phyloP scores from a whole-genome alignment of 73 alveolate species.

The Tetrahymena thermophila region DNA sequence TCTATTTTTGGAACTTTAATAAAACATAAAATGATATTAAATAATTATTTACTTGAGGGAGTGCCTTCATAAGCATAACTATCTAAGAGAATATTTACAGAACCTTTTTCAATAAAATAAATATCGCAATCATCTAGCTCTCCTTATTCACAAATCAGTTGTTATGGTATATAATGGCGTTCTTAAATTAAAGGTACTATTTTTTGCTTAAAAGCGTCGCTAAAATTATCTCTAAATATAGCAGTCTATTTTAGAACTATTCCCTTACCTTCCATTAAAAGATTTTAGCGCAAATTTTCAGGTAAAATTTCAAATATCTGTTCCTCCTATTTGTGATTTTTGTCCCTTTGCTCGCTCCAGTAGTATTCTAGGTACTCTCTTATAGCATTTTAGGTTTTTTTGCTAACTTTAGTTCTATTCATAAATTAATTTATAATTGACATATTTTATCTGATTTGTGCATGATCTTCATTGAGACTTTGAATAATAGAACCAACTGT shows the following conservation, averaged over 20 bases:
- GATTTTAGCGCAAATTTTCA: constrained; percentile 4
- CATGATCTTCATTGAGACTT: constrained; percentile 6
- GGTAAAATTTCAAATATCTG: constrained; percentile 7
- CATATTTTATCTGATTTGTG: constrained; percentile 48
- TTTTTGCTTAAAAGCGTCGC: constrained; percentile 7
- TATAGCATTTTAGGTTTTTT: constrained; percentile 50
- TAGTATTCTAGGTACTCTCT: constrained; percentile 63
- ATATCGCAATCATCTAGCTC: constrained; percentile 26
- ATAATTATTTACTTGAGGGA: background rate
- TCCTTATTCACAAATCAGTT: background rate
- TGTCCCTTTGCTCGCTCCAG: constrained; percentile 16
- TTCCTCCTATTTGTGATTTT: constrained; percentile 19
- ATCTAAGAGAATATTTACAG: background rate
- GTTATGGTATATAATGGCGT: constrained; percentile 16
- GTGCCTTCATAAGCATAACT: background rate
- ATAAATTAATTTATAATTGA: constrained; percentile 52
- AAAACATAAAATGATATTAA: too few species aligned
- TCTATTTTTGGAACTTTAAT: background rate
- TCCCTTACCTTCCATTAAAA: constrained; percentile 11
- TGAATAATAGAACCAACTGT: background rate
- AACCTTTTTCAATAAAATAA: constrained; percentile 28
- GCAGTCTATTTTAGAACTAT: background rate
- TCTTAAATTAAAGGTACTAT: constrained; percentile 8
- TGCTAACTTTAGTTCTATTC: constrained; percentile 52
- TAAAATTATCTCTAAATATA: constrained; percentile 1